A percentile compares a stretch with the other conserved stretches of the same genome.
Conservation (phyloP, 2,329 filamentous ascomycete genomes). For the Ciborinia camelliae region DNA sequence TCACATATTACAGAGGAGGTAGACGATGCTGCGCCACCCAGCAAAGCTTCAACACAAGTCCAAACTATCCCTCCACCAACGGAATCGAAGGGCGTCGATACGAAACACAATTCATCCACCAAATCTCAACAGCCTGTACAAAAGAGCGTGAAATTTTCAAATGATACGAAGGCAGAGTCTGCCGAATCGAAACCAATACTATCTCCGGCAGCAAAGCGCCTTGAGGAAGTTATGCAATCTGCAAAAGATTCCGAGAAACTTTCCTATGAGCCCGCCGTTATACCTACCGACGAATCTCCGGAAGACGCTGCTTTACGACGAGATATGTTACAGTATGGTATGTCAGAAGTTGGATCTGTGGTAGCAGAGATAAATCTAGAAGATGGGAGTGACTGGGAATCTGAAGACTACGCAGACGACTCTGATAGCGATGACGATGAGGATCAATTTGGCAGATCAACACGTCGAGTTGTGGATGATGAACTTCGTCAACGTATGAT, state of each 20-base stretch:
- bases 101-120: not conserved
- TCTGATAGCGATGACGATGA: conserved; percentile 56
- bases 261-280: conserved; percentile 46
- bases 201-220: conserved; percentile 37
- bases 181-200: conserved; percentile 27
- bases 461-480: conserved; percentile 63
- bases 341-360: conserved; percentile 84
- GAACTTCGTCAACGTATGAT: conserved; percentile 76
- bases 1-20: conserved; percentile 16
- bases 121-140: conserved; percentile 36
- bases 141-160: conserved; percentile 62
- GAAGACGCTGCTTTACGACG: conserved; percentile 78
- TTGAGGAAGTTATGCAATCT: conserved; percentile 55
- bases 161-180: conserved; percentile 51
- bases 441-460: conserved; percentile 73
- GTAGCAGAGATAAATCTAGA: conserved; percentile 89
- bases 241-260: conserved; percentile 52
- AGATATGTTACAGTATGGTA: conserved; percentile 86
- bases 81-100: not conserved
- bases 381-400: conserved; percentile 58
- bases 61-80: not conserved
- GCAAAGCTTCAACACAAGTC: conserved; percentile 17
- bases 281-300: conserved; percentile 70
- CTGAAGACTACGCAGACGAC: conserved; percentile 50
- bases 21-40: conserved; percentile 17